phyloP scores from a whole-genome alignment of 352 stramenopile species.

The Globisporangium iwayamae region DNA sequence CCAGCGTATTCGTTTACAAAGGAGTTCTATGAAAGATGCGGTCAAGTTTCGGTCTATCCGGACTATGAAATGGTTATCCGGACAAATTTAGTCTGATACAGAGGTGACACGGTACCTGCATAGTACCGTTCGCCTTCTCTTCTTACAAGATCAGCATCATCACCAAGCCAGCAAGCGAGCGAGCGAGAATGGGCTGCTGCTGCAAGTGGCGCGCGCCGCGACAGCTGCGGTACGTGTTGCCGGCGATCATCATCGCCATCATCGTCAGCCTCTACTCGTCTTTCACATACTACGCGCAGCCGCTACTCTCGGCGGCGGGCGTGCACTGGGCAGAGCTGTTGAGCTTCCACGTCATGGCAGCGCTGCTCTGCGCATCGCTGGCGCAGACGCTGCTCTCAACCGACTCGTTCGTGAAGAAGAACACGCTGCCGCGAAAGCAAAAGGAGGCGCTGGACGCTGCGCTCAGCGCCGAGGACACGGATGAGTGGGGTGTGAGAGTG shows the following conservation, averaged over 20 bases:
- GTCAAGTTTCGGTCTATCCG: too few species aligned
- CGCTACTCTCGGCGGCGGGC: constrained; percentile 29
- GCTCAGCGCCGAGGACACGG: not conserved
- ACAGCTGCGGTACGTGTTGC: constrained; percentile 54
- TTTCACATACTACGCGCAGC: constrained; percentile 55
- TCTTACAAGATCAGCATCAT: not conserved
- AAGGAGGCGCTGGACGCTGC: not conserved
- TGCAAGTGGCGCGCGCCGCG: constrained; percentile 55
- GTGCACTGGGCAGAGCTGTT: constrained; percentile 34
- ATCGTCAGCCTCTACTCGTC: constrained; percentile 66
- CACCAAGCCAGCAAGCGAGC: not conserved
- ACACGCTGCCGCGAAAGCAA: constrained; percentile 25
- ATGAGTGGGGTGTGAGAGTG: not conserved
- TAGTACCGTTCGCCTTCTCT: too few species aligned
- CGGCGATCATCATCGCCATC: constrained; percentile 38
- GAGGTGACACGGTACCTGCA: too few species aligned
- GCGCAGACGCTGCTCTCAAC: constrained; percentile 46
- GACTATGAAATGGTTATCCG: too few species aligned
- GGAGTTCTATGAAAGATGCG: too few species aligned
- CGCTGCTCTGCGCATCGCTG: constrained; percentile 58
- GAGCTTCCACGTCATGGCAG: constrained; percentile 52
- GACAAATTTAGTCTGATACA: too few species aligned
- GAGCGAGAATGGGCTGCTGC: constrained; percentile 44
- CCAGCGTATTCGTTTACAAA: too few species aligned
- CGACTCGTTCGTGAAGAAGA: constrained; percentile 50